phyloP scores from a whole-genome alignment of 78 protist species.

The Emiliania huxleyi region DNA sequence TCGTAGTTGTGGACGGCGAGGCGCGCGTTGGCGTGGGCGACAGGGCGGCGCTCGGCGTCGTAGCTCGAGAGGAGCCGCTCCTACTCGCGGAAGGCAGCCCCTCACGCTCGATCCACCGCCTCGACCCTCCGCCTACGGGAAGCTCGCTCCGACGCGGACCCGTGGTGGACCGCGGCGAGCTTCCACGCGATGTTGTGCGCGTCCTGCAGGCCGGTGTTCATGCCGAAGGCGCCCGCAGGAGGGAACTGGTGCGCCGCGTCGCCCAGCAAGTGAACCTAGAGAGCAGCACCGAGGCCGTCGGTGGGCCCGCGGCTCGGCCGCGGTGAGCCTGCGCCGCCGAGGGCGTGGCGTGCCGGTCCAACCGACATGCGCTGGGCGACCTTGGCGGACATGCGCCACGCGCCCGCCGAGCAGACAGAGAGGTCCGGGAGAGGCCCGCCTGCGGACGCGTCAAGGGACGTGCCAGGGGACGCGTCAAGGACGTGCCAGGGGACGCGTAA shows the following conservation, averaged over 20 bases:
- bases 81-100: too few species aligned
- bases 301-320: too few species aligned
- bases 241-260: slow-evolving; percentile 26
- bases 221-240: background rate
- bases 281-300: too few species aligned
- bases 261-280: background rate
- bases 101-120: too few species aligned
- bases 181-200: background rate
- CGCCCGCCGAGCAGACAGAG: background rate
- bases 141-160: background rate
- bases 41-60: background rate
- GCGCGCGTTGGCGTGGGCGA: background rate
- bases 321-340: too few species aligned
- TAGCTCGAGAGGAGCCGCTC: background rate
- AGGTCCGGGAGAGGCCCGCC: too few species aligned
- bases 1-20: background rate
- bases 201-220: background rate
- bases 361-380: background rate
- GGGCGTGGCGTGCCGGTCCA: too few species aligned
- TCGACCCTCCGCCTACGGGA: background rate
- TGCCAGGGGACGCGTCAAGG: too few species aligned
- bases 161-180: background rate
- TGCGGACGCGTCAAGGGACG: too few species aligned
- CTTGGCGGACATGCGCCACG: background rate
- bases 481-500: too few species aligned